These are phyloP conservation scores for Lachnellula hyalina DNA, from an alignment of 2,329 filamentous ascomycete genomes.

Conservation along the genomic window DNA sequence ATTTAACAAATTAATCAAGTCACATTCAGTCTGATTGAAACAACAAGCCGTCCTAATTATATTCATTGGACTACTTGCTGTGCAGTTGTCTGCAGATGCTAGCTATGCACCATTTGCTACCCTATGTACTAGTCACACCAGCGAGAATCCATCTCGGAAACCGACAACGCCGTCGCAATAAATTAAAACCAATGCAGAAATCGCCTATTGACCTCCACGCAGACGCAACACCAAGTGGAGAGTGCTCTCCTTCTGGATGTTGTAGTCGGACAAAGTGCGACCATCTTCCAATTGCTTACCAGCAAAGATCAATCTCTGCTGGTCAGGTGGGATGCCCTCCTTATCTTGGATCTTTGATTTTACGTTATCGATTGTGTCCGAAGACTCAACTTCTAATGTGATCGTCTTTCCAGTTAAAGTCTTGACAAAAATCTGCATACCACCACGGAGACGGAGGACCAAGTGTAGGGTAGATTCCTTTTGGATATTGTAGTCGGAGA, in stretches of 20 bases:
- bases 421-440: slow-evolving; percentile 72
- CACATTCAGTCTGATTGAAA: background rate
- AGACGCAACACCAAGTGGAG: slow-evolving; percentile 66
- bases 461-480: slow-evolving; percentile 69
- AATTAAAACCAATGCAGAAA: slow-evolving; percentile 3
- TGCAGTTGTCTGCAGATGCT: background rate
- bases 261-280: slow-evolving; percentile 74
- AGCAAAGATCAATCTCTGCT: slow-evolving; percentile 65
- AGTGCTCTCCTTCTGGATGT: slow-evolving; percentile 76
- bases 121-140: slow-evolving; percentile 13
- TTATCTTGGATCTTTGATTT: slow-evolving; percentile 68
- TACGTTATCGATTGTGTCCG: slow-evolving; percentile 66
- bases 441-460: slow-evolving; percentile 66
- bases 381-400: slow-evolving; percentile 61
- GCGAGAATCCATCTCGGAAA: background rate
- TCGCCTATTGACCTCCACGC: slow-evolving; percentile 54
- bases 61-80: slow-evolving; percentile 6
- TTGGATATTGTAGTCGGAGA: slow-evolving; percentile 83
- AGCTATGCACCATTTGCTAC: slow-evolving; percentile 1
- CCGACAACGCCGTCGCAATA: slow-evolving; percentile 23
- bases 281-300: slow-evolving; percentile 71
- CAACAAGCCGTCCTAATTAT: background rate
- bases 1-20: background rate
- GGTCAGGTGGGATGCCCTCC: slow-evolving; percentile 65
- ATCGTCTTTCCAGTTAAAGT: slow-evolving; percentile 67